phyloP scores from a whole-genome alignment of 2,329 filamentous ascomycete genomes.

The Beauveria varroae region DNA sequence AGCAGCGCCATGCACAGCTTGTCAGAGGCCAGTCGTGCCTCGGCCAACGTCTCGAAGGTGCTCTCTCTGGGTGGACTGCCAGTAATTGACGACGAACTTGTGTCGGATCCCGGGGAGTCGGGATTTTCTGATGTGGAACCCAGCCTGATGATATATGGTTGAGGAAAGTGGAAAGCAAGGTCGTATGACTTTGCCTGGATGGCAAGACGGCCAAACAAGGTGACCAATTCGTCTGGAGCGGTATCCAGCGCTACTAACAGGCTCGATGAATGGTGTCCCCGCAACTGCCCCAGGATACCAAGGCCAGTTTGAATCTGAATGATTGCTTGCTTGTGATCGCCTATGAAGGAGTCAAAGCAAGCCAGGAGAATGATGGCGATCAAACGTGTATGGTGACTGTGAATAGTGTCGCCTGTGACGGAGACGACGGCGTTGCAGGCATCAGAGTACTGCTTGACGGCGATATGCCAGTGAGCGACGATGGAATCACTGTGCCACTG shows the following conservation, averaged over 20 bases:
- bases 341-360: slow-evolving; percentile 62
- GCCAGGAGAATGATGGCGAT: slow-evolving; percentile 59
- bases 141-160: slow-evolving; percentile 50
- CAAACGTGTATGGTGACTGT: slow-evolving; percentile 46
- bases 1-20: slow-evolving; percentile 48
- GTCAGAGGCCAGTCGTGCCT: slow-evolving; percentile 52
- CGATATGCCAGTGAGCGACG: slow-evolving; percentile 49
- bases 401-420: slow-evolving; percentile 34
- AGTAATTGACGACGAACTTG: slow-evolving; percentile 30
- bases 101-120: slow-evolving; percentile 35
- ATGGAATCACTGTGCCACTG: slow-evolving; percentile 27
- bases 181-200: slow-evolving; percentile 62
- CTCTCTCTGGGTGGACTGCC: slow-evolving; percentile 17
- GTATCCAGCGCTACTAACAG: background rate
- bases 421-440: slow-evolving; percentile 44
- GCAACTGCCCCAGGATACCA: slow-evolving; percentile 44
- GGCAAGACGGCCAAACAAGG: slow-evolving; percentile 56
- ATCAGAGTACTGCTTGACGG: slow-evolving; percentile 51
- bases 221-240: slow-evolving; percentile 47
- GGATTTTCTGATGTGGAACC: slow-evolving; percentile 21
- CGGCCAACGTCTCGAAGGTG: slow-evolving; percentile 41
- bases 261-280: slow-evolving; percentile 26
- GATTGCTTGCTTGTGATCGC: slow-evolving; percentile 55
- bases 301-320: slow-evolving; percentile 53
- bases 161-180: slow-evolving; percentile 60